These are phyloP conservation scores for Serendipita vermifera DNA, from an alignment of 768 basidiomycete species.

Conservation along the genomic window DNA sequence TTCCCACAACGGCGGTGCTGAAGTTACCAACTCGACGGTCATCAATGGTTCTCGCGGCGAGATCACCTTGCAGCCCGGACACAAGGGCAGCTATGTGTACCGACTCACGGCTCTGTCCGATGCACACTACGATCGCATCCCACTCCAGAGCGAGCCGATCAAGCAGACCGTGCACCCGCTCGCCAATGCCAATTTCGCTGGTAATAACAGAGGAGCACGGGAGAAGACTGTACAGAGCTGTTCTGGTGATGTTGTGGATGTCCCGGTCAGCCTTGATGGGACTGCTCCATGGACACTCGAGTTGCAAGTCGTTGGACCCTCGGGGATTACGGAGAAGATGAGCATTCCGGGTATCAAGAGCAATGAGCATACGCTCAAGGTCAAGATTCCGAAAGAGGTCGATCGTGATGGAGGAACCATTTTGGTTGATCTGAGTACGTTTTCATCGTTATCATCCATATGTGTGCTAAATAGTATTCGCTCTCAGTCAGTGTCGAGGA, in stretches of 20 bases:
- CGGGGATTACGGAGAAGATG: constrained; percentile 47
- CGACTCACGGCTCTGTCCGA: constrained; percentile 70
- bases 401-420: constrained; percentile 60
- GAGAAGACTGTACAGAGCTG: constrained; percentile 39
- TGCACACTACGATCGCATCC: constrained; percentile 64
- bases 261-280: constrained; percentile 75
- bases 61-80: constrained; percentile 72
- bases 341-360: constrained; percentile 42
- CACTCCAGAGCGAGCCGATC: constrained; percentile 62
- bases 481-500: constrained; percentile 71
- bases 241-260: constrained; percentile 56
- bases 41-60: constrained; percentile 65
- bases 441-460: background rate
- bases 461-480: constrained; percentile 14
- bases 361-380: constrained; percentile 40
- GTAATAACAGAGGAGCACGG: constrained; percentile 28
- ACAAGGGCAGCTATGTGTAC: constrained; percentile 82
- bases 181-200: constrained; percentile 59
- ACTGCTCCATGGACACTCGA: constrained; percentile 84
- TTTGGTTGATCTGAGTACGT: constrained; percentile 63
- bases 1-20: constrained; percentile 54
- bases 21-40: constrained; percentile 29
- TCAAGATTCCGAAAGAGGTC: constrained; percentile 56
- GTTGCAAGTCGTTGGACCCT: constrained; percentile 65
- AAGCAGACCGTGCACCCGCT: constrained; percentile 84